Evolutionary conservation across 2,329 filamentous ascomycete genomes (phyloP), one percentile per base, ranked within the genome.

Genomic region (Cladosporium sp.): DNA sequence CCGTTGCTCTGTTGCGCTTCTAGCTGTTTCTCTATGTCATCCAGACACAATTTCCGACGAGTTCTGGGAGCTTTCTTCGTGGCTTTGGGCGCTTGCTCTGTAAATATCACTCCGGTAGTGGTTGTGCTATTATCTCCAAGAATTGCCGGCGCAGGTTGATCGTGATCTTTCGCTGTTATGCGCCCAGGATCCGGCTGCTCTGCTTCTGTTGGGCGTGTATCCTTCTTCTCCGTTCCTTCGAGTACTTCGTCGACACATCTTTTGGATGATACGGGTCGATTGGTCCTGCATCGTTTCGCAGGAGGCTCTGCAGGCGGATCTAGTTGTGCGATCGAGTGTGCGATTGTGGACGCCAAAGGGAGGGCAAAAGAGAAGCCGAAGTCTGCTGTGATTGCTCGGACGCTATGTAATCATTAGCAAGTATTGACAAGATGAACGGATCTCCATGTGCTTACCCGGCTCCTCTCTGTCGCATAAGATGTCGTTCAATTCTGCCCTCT

Each of bases 401-500:
- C 71, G 48, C 71, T 69, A n/a, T 34, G 3, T 1, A 2, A 49
- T 6, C 1, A 0, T 56, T 18, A 57, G 54, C 21, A 5, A 7
- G 2, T 26, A 21, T 1, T 8, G 5, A 8, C n/a, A 21, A 18
- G 28, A 7, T 32, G 16, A 5, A 8, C 16, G 32, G 10, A 21
- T 13, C 6, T 14, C 10, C 25, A 59, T 18, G 18, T 21, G 26
- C 69, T 18, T 59, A 72, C 71, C 73, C 74, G 59, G 74, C 73
- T 63, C 74, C 74, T 67, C 73, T 68, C 65, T 75, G 74, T 21
- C 74, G 70, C 58, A 71, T 70, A 67, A 76, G 66, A 73, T 76
- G 74, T 59, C 73, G 63, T 63, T 76, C 72, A 67, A 74, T 66
- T 65, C 74, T 69, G 51, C 71, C 68, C 51, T 72, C 69, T 73